Conservation (phyloP, 2,329 filamentous ascomycete genomes). For the Cercospora zeae-maydis region DNA sequence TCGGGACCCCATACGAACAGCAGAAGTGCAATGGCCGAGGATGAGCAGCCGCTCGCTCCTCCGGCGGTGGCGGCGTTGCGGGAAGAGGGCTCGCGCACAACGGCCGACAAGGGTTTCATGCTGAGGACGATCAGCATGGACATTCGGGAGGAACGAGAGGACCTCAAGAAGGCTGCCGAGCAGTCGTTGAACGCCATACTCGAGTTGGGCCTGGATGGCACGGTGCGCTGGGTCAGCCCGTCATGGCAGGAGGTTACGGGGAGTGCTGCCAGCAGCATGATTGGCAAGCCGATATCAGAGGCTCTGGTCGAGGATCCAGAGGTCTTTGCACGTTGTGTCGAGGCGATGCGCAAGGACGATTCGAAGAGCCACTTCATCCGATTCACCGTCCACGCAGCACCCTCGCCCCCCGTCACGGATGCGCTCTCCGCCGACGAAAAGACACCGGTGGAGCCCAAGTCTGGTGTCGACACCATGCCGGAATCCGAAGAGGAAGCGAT, state of each 20-base stretch:
- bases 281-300: slow-evolving; percentile 74
- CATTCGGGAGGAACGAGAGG: slow-evolving; percentile 88
- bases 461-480: slow-evolving; percentile 21
- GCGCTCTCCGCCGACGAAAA: slow-evolving; percentile 23
- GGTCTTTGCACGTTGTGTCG: slow-evolving; percentile 77
- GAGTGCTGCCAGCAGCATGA: slow-evolving; percentile 66
- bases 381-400: slow-evolving; percentile 65
- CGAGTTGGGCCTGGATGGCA: slow-evolving; percentile 85
- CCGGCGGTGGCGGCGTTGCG: slow-evolving; percentile 45
- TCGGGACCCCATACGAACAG: slow-evolving; percentile 1
- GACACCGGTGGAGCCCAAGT: slow-evolving; percentile 32
- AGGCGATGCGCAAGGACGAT: slow-evolving; percentile 88
- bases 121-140: slow-evolving; percentile 72
- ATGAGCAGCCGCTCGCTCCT: slow-evolving; percentile 37
- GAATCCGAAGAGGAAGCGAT: slow-evolving; percentile 1
- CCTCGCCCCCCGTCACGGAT: slow-evolving; percentile 55
- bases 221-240: slow-evolving; percentile 91
- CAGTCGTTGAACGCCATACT: slow-evolving; percentile 95
- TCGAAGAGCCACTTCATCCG: slow-evolving; percentile 86
- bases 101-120: slow-evolving; percentile 40
- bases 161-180: slow-evolving; percentile 91
- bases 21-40: slow-evolving; percentile 13
- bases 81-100: slow-evolving; percentile 36
- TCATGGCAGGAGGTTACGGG: slow-evolving; percentile 95
- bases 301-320: slow-evolving; percentile 75